phyloP scores from a whole-genome alignment of 2,329 filamentous ascomycete genomes.

The Claviceps sp. region DNA sequence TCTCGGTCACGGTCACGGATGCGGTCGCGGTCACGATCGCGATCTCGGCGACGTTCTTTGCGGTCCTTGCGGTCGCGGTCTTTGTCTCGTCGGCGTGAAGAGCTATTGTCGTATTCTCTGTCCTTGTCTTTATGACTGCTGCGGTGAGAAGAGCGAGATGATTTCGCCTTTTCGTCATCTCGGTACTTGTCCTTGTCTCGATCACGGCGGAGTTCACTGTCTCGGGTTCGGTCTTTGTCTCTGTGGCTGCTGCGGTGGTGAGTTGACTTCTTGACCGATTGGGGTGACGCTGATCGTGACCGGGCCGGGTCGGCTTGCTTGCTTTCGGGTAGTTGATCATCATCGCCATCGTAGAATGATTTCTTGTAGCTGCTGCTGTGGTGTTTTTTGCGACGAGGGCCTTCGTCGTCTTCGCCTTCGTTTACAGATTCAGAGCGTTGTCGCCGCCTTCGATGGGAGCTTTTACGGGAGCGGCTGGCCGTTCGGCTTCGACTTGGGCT shows the following conservation, averaged over 20 bases:
- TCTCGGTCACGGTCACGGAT: constrained; percentile 16
- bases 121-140: constrained; percentile 23
- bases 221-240: constrained; percentile 41
- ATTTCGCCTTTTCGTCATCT: constrained; percentile 29
- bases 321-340: constrained; percentile 24
- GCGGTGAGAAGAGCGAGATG: constrained; percentile 26
- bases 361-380: constrained; percentile 23
- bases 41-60: constrained; percentile 22
- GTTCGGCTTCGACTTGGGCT: constrained; percentile 8
- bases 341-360: constrained; percentile 31
- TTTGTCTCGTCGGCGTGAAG: constrained; percentile 18
- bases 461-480: constrained; percentile 25
- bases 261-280: constrained; percentile 40
- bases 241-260: constrained; percentile 42
- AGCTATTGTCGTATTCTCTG: constrained; percentile 25
- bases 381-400: constrained; percentile 37
- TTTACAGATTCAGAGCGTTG: constrained; percentile 40
- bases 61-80: constrained; percentile 24
- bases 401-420: constrained; percentile 32
- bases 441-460: constrained; percentile 36
- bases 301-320: constrained; percentile 42
- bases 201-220: constrained; percentile 27
- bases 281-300: constrained; percentile 52
- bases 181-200: constrained; percentile 32
- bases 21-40: constrained; percentile 10